A percentile compares a stretch with the other conserved stretches of the same genome.
Evolutionary conservation across 164 flowering plant genomes (phyloP).

Genomic region (Chimonanthus praecox): DNA sequence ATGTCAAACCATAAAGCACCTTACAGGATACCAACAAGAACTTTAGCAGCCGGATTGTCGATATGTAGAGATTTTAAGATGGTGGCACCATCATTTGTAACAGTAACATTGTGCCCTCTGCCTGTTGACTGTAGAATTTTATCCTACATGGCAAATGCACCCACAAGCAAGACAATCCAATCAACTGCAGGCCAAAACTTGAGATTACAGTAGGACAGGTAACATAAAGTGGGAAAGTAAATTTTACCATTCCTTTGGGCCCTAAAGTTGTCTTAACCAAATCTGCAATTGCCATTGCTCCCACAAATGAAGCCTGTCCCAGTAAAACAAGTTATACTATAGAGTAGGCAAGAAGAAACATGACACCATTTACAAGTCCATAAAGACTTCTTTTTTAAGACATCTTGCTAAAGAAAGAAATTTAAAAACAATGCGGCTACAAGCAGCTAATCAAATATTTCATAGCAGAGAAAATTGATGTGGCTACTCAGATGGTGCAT

Average conservation of each 20-base stretch:
- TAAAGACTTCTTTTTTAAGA: background rate
- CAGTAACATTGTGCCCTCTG: constrained; percentile 75
- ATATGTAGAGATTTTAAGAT: constrained; percentile 92
- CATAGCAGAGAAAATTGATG: too few relatives aligned
- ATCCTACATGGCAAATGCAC: background rate
- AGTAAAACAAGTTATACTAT: background rate
- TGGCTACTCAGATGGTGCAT: too few relatives aligned
- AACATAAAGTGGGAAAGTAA: background rate
- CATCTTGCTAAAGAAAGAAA: background rate
- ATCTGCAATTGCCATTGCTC: constrained; percentile 97
- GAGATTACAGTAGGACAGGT: background rate
- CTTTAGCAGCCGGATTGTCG: constrained; percentile 97
- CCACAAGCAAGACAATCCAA: background rate
- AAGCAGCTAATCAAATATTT: too few relatives aligned
- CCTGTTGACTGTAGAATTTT: constrained; percentile 73
- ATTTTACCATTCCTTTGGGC: constrained; percentile 92
- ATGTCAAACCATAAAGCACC: background rate
- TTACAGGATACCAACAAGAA: constrained; percentile 88
- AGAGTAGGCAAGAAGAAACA: background rate
- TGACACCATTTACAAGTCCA: background rate
- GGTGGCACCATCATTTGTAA: constrained; percentile 98
- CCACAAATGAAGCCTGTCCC: constrained; percentile 33
- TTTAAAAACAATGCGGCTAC: too few relatives aligned
- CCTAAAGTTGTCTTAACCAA: constrained; percentile 96
- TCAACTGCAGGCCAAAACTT: background rate